These are phyloP conservation scores for Tuber umbilicatum DNA, from an alignment of 495 filamentous ascomycete genomes.

Conservation along the genomic window DNA sequence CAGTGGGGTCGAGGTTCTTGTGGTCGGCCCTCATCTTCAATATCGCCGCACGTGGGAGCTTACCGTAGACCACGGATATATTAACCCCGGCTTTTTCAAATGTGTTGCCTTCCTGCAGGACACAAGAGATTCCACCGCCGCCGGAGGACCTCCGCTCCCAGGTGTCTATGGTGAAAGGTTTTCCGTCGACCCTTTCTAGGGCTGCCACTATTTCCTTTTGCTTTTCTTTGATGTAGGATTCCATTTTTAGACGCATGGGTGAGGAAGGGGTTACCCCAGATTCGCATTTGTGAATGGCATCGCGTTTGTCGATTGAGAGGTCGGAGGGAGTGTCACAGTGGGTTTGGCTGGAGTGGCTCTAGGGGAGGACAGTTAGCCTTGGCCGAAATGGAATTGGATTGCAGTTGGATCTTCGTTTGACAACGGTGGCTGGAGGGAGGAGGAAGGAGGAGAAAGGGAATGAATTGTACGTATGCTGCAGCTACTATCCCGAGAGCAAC, in stretches of 20 bases:
- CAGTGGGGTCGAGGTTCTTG: conserved; percentile 70
- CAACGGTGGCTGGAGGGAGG: not conserved
- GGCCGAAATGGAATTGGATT: not conserved
- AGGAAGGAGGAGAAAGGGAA: not conserved
- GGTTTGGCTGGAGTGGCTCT: conserved; percentile 20
- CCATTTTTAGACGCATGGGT: conserved; percentile 97
- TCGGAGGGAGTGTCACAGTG: conserved; percentile 26
- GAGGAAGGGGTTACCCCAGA: conserved; percentile 61
- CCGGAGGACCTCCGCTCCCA: conserved; percentile 81
- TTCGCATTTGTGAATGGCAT: conserved; percentile 60
- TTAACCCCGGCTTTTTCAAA: conserved; percentile 99
- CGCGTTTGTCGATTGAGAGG: conserved; percentile 66
- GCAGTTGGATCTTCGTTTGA: not conserved
- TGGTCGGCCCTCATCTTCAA: conserved; percentile 91
- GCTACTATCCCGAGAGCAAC: not conserved
- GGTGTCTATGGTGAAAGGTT: conserved; percentile 69
- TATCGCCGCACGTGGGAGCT: conserved; percentile 78
- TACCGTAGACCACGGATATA: conserved; percentile 89
- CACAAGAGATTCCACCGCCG: conserved; percentile 80
- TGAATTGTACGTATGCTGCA: not conserved
- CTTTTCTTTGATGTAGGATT: conserved; percentile 84
- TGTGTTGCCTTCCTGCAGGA: conserved; percentile 89
- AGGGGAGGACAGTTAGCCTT: not conserved
- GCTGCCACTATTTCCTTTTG: conserved; percentile 78
- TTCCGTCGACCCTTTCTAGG: conserved; percentile 73